Base-by-base conservation (phyloP, 1,284 basidiomycete genomes). In the Waitea zeae region DNA sequence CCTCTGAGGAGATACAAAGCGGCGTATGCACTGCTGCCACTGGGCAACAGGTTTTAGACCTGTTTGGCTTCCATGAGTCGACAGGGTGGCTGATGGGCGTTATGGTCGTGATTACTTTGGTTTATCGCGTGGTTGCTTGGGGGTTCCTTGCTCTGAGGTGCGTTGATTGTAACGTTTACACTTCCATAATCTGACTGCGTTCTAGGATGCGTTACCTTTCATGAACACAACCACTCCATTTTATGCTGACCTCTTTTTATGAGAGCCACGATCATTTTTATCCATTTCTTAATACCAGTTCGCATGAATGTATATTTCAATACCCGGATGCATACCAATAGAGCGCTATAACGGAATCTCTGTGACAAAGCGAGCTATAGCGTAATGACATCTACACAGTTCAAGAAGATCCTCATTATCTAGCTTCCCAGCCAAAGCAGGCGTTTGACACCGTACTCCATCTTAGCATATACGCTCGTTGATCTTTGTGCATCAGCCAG, bases 391-490 rank as follows among this genome's bases (percentile, higher is more conserved):
- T n/a, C n/a, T n/a, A n/a, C n/a, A n/a, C n/a, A n/a, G n/a, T n/a
- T n/a, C n/a, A n/a, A n/a, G n/a, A n/a, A n/a, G n/a, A n/a, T n/a
- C 11, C 12, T 31, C n/a, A 31, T 37, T 15, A 24, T 34, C 39
- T 48, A 77, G 43, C 75, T 67, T 34, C 81, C 81, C 33, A 90
- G 55, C 87, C 87, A 92, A 40, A 90, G 54, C 48, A 90, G 59
- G 42, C 86, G 62, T 62, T 90, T 92, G 40, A 90, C 63, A 1
- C 82, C 81, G 50, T 90, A 87, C 50, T 92, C 88, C 70, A 90
- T 80, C 57, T 87, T 84, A 6, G 84, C 72, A 49, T 84, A 79
- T 42, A 90, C 60, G 38, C 72, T 82, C 2, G 84, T 90, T 57
- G 76, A 71, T 39, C 68, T 66, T 52, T 80, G 74, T 1, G 88